Conservation (phyloP, 1,284 basidiomycete species). For the Coniferiporia weirii region DNA sequence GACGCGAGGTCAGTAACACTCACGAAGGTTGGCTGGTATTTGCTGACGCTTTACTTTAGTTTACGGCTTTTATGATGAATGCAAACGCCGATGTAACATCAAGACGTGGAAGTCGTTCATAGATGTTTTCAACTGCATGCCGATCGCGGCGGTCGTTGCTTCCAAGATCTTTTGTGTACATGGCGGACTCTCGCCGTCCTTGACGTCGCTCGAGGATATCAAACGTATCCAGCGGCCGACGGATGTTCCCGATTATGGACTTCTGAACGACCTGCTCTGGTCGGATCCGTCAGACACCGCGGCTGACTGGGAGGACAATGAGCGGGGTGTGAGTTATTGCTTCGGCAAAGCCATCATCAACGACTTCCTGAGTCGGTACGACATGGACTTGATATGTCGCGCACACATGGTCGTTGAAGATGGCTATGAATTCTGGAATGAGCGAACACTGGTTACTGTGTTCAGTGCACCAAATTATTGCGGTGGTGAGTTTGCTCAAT, state of each 20-base stretch:
- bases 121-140: conserved; percentile 98
- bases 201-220: conserved; percentile 99
- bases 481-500: conserved; percentile 63
- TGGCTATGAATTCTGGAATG: conserved; percentile 99
- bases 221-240: conserved; percentile 96
- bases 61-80: conserved; percentile 99
- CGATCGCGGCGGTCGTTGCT: conserved; percentile 97
- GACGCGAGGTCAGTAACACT: conserved; percentile 74
- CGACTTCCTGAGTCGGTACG: conserved; percentile 87
- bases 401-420: conserved; percentile 99
- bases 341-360: conserved; percentile 98
- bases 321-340: conserved; percentile 99
- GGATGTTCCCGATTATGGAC: conserved; percentile 98
- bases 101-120: conserved; percentile 99
- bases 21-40: conserved; percentile 15
- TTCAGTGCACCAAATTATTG: conserved; percentile 98
- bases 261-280: conserved; percentile 97
- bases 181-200: conserved; percentile 95
- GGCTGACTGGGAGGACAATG: conserved; percentile 99
- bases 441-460: conserved; percentile 95
- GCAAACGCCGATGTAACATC: conserved; percentile 98
- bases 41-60: conserved; percentile 44
- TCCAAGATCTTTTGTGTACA: conserved; percentile 99
- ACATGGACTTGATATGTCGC: conserved; percentile 99
- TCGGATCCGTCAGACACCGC: conserved; percentile 98